Evolutionary conservation across 495 filamentous ascomycete genomes (phyloP).

Genomic region (Pyronema omphalodes): DNA sequence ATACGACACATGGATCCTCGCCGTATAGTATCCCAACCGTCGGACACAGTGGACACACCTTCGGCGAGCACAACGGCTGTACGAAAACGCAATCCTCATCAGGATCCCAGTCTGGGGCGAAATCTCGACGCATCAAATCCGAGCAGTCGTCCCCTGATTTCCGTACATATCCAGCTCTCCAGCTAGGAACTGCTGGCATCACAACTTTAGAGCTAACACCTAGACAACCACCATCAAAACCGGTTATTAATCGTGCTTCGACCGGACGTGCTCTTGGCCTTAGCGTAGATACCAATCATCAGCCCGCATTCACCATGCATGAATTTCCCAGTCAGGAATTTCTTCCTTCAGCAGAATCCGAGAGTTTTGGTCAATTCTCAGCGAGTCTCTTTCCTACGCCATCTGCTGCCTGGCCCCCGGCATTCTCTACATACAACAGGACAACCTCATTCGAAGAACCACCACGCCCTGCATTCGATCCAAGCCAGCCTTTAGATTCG

Average conservation of each 20-base stretch:
- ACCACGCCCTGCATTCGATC: conserved; percentile 4
- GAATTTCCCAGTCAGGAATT: conserved; percentile 21
- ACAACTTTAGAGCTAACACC: conserved; percentile 22
- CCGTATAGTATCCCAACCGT: conserved; percentile 23
- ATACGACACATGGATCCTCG: conserved; percentile 21
- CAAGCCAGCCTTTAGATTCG: conserved; percentile 12
- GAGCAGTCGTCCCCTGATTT: conserved; percentile 24
- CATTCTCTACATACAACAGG: conserved; percentile 14
- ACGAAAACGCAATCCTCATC: conserved; percentile 7
- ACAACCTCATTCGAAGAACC: conserved; percentile 15
- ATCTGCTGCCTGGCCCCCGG: conserved; percentile 22
- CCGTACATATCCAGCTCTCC: conserved; percentile 18
- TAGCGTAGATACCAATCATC: conserved; percentile 21
- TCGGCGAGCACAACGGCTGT: conserved; percentile 23
- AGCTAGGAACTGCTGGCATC: conserved; percentile 18
- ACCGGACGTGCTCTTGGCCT: conserved; percentile 17
- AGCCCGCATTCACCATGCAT: conserved; percentile 13
- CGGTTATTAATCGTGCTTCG: conserved; percentile 4
- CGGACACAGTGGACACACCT: conserved; percentile 22
- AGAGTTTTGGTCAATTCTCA: conserved; percentile 17
- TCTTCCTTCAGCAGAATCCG: conserved; percentile 21
- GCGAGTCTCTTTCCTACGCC: conserved; percentile 20
- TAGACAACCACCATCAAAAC: conserved; percentile 16
- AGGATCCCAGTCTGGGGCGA: conserved; percentile 13
- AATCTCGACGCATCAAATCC: conserved; percentile 22